These are phyloP conservation scores for Stereocaulon alpinum DNA, from an alignment of 495 filamentous ascomycete species.

Conservation along the genomic window DNA sequence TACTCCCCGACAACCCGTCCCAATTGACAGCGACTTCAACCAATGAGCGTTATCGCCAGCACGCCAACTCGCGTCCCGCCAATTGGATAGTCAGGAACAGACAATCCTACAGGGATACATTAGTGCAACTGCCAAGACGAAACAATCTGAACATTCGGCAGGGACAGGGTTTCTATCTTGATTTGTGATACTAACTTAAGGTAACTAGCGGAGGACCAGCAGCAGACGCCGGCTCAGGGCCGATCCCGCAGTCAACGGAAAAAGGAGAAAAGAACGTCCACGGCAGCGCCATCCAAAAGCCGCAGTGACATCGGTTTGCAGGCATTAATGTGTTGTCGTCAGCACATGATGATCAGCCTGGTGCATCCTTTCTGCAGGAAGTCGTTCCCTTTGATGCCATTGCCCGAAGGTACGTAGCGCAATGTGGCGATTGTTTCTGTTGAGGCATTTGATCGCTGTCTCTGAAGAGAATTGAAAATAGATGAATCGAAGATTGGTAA, in stretches of 20 bases:
- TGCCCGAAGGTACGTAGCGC: neutral
- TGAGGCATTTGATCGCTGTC: neutral
- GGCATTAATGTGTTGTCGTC: conserved; percentile 1
- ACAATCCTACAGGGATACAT: conserved; percentile 8
- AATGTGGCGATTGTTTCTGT: neutral
- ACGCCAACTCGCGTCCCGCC: conserved; percentile 7
- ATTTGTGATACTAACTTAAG: too few species aligned
- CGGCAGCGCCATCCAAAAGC: neutral
- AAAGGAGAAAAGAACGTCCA: conserved; percentile 3
- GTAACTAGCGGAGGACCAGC: neutral
- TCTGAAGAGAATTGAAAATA: neutral
- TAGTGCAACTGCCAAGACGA: conserved; percentile 7
- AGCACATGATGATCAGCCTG: conserved; percentile 3
- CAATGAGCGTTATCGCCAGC: conserved; percentile 9
- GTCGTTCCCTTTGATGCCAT: neutral
- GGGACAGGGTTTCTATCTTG: conserved; percentile 2
- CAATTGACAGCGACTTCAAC: neutral
- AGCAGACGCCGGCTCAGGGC: conserved; percentile 10
- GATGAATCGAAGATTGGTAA: neutral
- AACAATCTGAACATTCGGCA: neutral
- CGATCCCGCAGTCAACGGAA: conserved; percentile 9
- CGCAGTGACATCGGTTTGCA: neutral
- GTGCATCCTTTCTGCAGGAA: conserved; percentile 12
- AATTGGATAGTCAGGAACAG: conserved; percentile 24
- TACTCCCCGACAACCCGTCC: conserved; percentile 15